These are phyloP conservation scores for Cystofilobasidium bisporidii DNA, from an alignment of 768 basidiomycete species.

Conservation along the genomic window DNA sequence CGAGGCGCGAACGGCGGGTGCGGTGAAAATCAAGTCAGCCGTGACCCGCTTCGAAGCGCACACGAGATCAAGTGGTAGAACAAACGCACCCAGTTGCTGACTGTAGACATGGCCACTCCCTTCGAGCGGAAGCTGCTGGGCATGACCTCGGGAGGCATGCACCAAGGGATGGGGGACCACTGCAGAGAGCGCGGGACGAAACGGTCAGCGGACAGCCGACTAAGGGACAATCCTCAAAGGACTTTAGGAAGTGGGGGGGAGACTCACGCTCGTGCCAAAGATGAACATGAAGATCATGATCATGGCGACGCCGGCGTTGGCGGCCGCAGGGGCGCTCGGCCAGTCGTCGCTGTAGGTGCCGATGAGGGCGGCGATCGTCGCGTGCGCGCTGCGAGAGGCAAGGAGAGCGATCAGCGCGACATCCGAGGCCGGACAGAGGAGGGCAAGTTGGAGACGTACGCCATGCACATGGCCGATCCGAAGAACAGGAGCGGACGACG, in stretches of 20 bases:
- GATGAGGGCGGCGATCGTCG: constrained; percentile 4
- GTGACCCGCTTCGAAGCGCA: too few species aligned
- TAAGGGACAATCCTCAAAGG: too few species aligned
- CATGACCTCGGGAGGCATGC: constrained; percentile 3
- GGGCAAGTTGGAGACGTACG: background rate
- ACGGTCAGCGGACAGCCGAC: too few species aligned
- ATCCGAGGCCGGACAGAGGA: too few species aligned
- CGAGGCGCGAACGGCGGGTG: too few species aligned
- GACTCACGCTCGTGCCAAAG: background rate
- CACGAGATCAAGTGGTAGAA: too few species aligned
- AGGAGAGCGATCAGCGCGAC: too few species aligned
- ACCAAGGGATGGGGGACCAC: background rate
- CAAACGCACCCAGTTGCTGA: background rate
- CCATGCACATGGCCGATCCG: background rate
- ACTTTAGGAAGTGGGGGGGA: too few species aligned
- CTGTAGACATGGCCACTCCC: background rate
- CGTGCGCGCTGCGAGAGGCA: background rate
- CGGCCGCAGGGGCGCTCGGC: background rate
- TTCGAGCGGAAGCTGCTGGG: background rate
- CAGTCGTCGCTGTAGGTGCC: constrained; percentile 3
- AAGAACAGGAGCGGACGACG: constrained; percentile 21
- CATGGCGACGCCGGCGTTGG: constrained; percentile 1
- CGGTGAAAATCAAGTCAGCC: too few species aligned
- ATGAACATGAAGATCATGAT: constrained; percentile 3
- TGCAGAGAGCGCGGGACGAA: too few species aligned